phyloP scores from a whole-genome alignment of 1,284 basidiomycete species.

The Melanopsichium pennsylvanicum region DNA sequence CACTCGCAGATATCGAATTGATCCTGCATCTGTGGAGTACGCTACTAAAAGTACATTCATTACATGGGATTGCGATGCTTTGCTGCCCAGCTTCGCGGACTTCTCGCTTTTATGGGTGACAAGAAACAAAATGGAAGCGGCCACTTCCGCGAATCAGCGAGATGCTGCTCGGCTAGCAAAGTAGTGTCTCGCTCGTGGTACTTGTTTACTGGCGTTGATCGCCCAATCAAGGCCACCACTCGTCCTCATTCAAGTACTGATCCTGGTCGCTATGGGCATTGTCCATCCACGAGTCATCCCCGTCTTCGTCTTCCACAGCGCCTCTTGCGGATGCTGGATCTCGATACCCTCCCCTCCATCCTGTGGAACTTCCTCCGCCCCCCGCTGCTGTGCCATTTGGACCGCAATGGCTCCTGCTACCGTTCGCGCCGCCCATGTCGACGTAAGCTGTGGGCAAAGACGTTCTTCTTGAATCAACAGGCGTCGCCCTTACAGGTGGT shows the following conservation, averaged over 20 bases:
- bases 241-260: slow-evolving; percentile 34
- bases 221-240: slow-evolving; percentile 33
- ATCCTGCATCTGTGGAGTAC: too few species aligned
- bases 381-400: neutral
- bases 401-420: slow-evolving; percentile 7
- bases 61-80: slow-evolving; percentile 4
- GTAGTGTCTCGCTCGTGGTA: too few species aligned
- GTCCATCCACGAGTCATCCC: slow-evolving; percentile 38
- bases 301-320: slow-evolving; percentile 8
- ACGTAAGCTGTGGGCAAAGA: slow-evolving; percentile 22
- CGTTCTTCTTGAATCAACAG: neutral
- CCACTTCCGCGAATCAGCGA: too few species aligned
- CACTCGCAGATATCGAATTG: too few species aligned
- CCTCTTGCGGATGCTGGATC: slow-evolving; percentile 1
- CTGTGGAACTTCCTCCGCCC: neutral
- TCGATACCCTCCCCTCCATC: slow-evolving; percentile 3
- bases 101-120: too few species aligned
- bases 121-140: too few species aligned
- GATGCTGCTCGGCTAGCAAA: too few species aligned
- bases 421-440: slow-evolving; percentile 8
- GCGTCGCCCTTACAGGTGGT: neutral
- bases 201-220: too few species aligned
- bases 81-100: neutral
- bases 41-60: slow-evolving; percentile 14
- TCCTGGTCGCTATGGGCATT: slow-evolving; percentile 30